Evolutionary conservation across 176 grass and related monocot genomes (phyloP).

Genomic region (Avena atlantica): DNA sequence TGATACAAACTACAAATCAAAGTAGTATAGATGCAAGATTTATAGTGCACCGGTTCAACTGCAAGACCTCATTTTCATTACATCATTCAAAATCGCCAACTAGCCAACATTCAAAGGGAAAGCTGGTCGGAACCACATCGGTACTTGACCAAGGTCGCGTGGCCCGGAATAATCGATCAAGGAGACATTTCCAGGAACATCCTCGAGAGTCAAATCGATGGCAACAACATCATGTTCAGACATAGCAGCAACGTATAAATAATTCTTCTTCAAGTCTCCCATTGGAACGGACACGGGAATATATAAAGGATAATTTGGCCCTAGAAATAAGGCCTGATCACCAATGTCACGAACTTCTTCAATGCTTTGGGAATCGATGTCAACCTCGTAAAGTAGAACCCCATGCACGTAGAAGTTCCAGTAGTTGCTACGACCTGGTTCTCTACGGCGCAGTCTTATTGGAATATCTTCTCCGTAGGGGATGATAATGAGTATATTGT

Average conservation of each 20-base stretch:
- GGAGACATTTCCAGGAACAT: background rate
- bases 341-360: constrained; percentile 1
- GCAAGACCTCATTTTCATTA: background rate
- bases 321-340: background rate
- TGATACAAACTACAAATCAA: background rate
- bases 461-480: background rate
- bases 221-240: background rate
- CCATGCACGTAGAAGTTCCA: background rate
- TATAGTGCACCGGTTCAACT: background rate
- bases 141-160: background rate
- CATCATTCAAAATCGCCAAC: background rate
- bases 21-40: background rate
- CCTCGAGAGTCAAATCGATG: background rate
- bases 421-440: too few species aligned
- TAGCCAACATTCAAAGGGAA: background rate
- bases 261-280: background rate
- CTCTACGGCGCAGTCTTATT: background rate
- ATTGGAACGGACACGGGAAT: background rate
- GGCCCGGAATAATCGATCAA: background rate
- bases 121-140: constrained; percentile 15
- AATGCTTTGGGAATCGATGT: background rate
- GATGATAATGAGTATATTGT: background rate
- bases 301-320: background rate
- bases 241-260: constrained; percentile 11
- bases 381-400: background rate